Base-by-base conservation (phyloP, 805 yeast genomes). In the Starmerella asiatica region DNA sequence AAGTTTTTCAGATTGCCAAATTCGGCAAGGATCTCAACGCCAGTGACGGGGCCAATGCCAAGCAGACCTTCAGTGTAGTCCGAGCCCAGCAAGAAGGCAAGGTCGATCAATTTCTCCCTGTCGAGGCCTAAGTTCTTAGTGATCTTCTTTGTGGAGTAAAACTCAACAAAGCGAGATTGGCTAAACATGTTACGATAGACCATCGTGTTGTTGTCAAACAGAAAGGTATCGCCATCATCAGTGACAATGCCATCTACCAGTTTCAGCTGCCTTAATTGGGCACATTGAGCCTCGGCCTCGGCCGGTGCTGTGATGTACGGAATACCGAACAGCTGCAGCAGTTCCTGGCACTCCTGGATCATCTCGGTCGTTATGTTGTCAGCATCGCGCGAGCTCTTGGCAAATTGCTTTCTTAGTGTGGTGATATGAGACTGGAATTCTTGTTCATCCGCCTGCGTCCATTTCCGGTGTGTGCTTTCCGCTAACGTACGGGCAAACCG, bases 221-320 rank as follows among this genome's bases (percentile, higher is more conserved):
- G 59, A 51, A 91, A 91, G 36, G 93, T 85, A 69, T 91, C 99
- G 49, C 94, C 83, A 64, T 91, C 99, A 60, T 91, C 99, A 0
- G 98, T 91, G 19, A 91, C 77, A 5, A 91, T 79, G 0, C 98
- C 99, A 58, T 91, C 97, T 3, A 88, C 95, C 16, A 91, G 63
- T 0, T 70, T 73, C 18, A 85, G 57, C n/a, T 59, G 54, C 29
- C 74, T 58, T 5, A 91, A 60, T 48, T 79, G 82, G 0, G 94
- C 95, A 61, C 99, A 91, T 54, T 91, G 98, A 0, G 98, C 97
- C 61, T 91, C 99, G 1, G 98, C 98, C 60, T 91, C 99, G 86
- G 84, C 84, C 1, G 98, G 99, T 0, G 98, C 96, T 0, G 94
- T 82, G 8, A 91, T 70, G 49, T 74, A 91, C 0, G 99, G 99